Conservation (phyloP, 345 rosid species). For the Hibiscus mutabilis region DNA sequence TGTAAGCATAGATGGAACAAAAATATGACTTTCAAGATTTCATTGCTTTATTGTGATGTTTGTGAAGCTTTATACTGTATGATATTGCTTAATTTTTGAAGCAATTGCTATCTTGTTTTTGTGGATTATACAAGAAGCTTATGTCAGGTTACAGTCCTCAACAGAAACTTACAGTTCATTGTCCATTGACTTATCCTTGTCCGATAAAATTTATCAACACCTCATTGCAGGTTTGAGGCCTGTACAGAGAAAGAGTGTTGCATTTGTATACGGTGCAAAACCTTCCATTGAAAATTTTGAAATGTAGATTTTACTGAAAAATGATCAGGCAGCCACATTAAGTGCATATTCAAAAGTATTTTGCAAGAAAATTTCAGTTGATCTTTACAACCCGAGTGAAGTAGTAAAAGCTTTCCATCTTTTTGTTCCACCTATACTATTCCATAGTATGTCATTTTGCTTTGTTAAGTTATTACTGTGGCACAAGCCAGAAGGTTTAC, state of each 20-base stretch:
- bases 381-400: not conserved
- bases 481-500: not conserved
- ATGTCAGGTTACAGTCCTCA: not conserved
- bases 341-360: not conserved
- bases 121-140: not conserved
- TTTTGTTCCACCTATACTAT: too few species aligned
- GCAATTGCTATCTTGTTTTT: not conserved
- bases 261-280: not conserved
- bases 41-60: not conserved
- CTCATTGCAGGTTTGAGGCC: not conserved
- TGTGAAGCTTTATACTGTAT: not conserved
- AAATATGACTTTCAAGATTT: not conserved
- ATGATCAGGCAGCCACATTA: not conserved
- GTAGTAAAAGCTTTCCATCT: not conserved
- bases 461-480: not conserved
- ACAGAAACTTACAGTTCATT: not conserved
- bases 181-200: not conserved
- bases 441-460: too few species aligned
- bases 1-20: slow-evolving; percentile 40
- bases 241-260: not conserved
- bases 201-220: not conserved
- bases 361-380: not conserved
- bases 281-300: not conserved
- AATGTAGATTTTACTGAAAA: not conserved
- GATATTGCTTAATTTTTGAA: not conserved